phyloP scores from a whole-genome alignment of 2,329 filamentous ascomycete species.

The Eutypa lata region DNA sequence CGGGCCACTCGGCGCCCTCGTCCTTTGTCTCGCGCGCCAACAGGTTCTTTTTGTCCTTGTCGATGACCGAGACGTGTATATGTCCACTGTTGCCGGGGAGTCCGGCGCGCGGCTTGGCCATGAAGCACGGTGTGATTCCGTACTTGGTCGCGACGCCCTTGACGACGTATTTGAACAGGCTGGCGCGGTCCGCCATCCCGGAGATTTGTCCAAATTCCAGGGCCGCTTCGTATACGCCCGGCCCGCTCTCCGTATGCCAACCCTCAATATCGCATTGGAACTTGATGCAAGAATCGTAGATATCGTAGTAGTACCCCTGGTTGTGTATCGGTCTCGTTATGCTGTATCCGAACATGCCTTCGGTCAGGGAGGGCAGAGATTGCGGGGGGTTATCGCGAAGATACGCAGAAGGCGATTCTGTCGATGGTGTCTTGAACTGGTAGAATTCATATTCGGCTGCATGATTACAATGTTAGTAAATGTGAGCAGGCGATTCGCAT shows the following conservation, averaged over 20 bases:
- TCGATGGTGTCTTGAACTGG: conserved; percentile 34
- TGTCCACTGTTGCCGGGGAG: conserved; percentile 94
- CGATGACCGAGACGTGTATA: conserved; percentile 88
- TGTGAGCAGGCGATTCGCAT: not conserved
- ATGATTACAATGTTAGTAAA: conserved; percentile 3
- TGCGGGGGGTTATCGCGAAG: conserved; percentile 63
- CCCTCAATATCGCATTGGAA: conserved; percentile 74
- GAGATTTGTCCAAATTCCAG: conserved; percentile 85
- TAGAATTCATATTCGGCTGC: conserved; percentile 75
- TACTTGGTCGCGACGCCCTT: conserved; percentile 85
- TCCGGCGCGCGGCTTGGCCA: conserved; percentile 92
- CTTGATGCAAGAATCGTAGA: conserved; percentile 67
- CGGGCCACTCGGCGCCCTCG: conserved; percentile 66
- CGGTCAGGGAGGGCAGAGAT: conserved; percentile 65
- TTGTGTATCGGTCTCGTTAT: conserved; percentile 73
- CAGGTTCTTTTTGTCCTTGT: conserved; percentile 77
- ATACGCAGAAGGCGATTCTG: conserved; percentile 60
- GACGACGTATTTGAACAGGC: conserved; percentile 90
- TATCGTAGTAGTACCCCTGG: conserved; percentile 79
- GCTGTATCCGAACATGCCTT: conserved; percentile 83
- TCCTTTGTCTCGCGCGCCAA: conserved; percentile 73
- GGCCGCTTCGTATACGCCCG: conserved; percentile 90
- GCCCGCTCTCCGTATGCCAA: conserved; percentile 81
- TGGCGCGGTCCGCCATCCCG: conserved; percentile 87
- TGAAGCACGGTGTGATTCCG: conserved; percentile 95